Evolutionary conservation across 1,284 basidiomycete genomes (phyloP), one percentile per base, ranked within the genome.

Genomic region (Pascua sp.): DNA sequence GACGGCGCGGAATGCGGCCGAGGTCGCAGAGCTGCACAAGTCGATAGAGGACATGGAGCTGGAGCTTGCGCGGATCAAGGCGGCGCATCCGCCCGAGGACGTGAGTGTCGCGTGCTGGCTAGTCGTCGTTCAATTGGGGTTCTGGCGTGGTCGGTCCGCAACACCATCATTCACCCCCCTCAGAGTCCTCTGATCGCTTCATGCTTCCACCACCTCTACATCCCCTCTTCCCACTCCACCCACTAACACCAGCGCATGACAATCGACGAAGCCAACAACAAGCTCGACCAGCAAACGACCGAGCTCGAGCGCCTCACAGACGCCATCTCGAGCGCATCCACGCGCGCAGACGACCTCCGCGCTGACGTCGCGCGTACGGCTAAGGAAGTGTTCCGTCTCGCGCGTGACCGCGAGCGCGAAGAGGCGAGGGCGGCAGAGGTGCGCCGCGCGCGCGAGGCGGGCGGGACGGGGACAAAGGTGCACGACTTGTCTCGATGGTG

Each of bases 21-120:
- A 85, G 62, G 85, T 86, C 3, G 77, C 83, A 16, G 66, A 79
- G 0, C 81, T 90, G 4, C 81, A 85, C 13, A 86, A 87, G 64
- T 83, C 87, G 71, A 89, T 91, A 61, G 82, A 89, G 52, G 89
- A 91, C 67, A 85, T 89, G 46, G 85, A 88, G 42, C 82, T 91
- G 4, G 83, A 86, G 7, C 80, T 91, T 42, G 86, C 86, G 10
- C 84, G 90, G 1, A 83, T 91, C 9, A 85, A 88, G 37, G 86
- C 89, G 57, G 83, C 85, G 2, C 84, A 91, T 64, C 90, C 90
- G 0, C 81, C 73, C 0, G 72, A 84, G 18, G 69, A 75, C 46
- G 76, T 77, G 24, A 62, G 71, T 62, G 4, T 16, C 11, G 15
- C 12, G 50, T 49, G 3, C 4, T 32, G 24, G 7, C 7, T 32